These are phyloP conservation scores for Haplosporangium sp. DNA, from an alignment of 371 early-diverging fungal species.

Conservation along the genomic window DNA sequence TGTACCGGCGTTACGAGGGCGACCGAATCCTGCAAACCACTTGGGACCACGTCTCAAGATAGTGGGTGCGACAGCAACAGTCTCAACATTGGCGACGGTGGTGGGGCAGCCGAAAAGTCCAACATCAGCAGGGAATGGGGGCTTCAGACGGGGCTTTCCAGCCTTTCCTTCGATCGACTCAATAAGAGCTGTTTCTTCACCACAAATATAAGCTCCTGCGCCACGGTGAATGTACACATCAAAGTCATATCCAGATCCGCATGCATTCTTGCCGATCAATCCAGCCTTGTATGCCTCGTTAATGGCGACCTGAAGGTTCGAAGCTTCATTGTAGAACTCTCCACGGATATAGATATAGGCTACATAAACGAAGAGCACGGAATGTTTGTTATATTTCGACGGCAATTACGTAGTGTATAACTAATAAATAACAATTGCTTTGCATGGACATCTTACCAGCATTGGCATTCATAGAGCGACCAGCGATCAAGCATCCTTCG, in stretches of 20 bases:
- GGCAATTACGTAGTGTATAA: background rate
- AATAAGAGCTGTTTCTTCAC: conserved; percentile 98
- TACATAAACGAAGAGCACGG: conserved; percentile 20
- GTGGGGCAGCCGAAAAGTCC: conserved; percentile 99
- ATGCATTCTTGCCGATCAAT: conserved; percentile 97
- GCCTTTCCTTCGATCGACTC: conserved; percentile 98
- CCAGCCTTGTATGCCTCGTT: conserved; percentile 97
- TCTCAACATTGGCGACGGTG: conserved; percentile 98
- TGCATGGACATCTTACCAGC: conserved; percentile 67
- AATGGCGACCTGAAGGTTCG: conserved; percentile 94
- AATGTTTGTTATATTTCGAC: background rate
- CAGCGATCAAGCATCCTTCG: conserved; percentile 97
- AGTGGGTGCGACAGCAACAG: conserved; percentile 97
- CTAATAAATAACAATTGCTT: background rate
- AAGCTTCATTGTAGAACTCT: conserved; percentile 97
- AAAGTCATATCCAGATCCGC: conserved; percentile 95
- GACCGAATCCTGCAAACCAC: conserved; percentile 97
- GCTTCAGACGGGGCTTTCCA: conserved; percentile 98
- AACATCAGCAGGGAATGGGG: conserved; percentile 98
- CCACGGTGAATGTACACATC: conserved; percentile 97
- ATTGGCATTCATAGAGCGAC: conserved; percentile 96
- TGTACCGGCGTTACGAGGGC: conserved; percentile 94
- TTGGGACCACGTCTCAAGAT: conserved; percentile 92
- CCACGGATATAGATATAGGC: conserved; percentile 99
- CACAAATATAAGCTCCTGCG: conserved; percentile 98